phyloP scores from a whole-genome alignment of 768 basidiomycete genomes.

The Russula lepida region DNA sequence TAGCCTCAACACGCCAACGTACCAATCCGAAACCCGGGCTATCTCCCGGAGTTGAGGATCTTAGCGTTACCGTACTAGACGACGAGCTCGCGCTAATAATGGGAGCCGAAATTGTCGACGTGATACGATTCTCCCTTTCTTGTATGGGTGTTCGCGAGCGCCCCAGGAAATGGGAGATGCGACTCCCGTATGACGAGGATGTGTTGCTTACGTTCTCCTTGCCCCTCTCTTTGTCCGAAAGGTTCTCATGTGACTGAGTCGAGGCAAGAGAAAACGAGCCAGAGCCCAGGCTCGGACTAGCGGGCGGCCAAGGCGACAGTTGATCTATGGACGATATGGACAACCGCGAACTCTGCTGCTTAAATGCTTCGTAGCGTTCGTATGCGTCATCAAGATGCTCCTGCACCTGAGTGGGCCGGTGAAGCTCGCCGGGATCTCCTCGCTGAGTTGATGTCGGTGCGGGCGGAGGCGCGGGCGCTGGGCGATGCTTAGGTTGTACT shows the following conservation, averaged over 20 bases:
- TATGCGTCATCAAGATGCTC: conserved; percentile 70
- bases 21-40: conserved; percentile 67
- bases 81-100: conserved; percentile 47
- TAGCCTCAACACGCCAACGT: conserved; percentile 23
- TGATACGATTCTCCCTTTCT: conserved; percentile 36
- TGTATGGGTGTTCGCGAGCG: conserved; percentile 47
- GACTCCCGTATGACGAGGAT: conserved; percentile 10
- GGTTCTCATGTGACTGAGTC: conserved; percentile 23
- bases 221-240: conserved; percentile 24
- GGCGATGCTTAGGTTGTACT: conserved; percentile 34
- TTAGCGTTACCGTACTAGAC: conserved; percentile 2
- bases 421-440: conserved; percentile 4
- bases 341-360: conserved; percentile 44
- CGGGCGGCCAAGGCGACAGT: conserved; percentile 12
- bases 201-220: conserved; percentile 21
- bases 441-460: conserved; percentile 24
- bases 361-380: conserved; percentile 82
- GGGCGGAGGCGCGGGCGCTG: conserved; percentile 43
- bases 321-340: conserved; percentile 58
- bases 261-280: neutral
- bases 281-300: neutral
- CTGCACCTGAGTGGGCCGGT: conserved; percentile 12
- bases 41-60: conserved; percentile 33
- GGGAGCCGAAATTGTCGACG: conserved; percentile 61
- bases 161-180: conserved; percentile 48